Evolutionary conservation across 768 basidiomycete species (phyloP), one percentile per base, ranked within the genome.

Genomic region (Dioszegia crocea): DNA sequence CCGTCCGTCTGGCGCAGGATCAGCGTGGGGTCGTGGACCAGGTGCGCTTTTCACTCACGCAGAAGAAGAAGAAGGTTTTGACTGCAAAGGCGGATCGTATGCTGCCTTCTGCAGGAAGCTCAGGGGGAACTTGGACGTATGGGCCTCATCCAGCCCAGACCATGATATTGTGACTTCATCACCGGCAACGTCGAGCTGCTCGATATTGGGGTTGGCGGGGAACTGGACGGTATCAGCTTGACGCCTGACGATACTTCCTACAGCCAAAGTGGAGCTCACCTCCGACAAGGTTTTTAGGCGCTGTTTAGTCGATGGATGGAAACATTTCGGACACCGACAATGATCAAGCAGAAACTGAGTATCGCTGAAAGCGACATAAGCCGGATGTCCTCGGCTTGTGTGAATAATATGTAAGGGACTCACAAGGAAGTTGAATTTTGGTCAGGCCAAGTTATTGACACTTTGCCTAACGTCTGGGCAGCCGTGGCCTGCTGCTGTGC

Each of bases 291-390:
- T 86, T 51, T 91, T 79, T 10, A 97, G 76, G n/a, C 93, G 82
- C 76, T 97, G 94, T 70, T 90, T 93, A 17, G 93, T 97, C 60
- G 85, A 73, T 0, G 86, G 80, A 76, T 97, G 93, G 70, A 89
- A 93, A 76, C 91, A 94, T 49, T 84, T 79, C 4, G 86, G 79
- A 74, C 91, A 96, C 31, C 91, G 82, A 73, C 94, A 98, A 65
- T 97, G 93, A 70, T 97, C 94, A 43, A 90, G 81, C 23, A 97
- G 79, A 88, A 91, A 96, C 39, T 91, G 83, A 68, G 91, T 85
- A 73, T 94, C 90, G 71, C 93, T 97, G 64, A 3, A n/a, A n/a
- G n/a, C n/a, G n/a, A n/a, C n/a, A n/a, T n/a, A n/a, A n/a, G n/a
- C n/a, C n/a, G n/a, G n/a, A n/a, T n/a, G n/a, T n/a, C n/a, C n/a